phyloP scores from a whole-genome alignment of 148 eudicot genomes.

The Silene uniflora region DNA sequence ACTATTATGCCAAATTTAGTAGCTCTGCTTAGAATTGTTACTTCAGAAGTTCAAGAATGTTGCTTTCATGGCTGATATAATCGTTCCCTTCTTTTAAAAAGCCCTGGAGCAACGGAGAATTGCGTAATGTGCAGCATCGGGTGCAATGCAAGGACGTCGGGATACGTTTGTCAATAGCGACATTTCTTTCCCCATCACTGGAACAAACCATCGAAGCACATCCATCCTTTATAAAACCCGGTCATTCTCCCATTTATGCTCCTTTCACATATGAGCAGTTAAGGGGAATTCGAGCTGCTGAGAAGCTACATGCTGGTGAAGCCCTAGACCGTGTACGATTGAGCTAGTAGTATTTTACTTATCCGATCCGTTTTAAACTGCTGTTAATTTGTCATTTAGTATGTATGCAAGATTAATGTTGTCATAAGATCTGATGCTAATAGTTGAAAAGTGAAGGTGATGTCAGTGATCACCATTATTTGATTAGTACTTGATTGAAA shows the following conservation, averaged over 20 bases:
- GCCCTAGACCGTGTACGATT: conserved; percentile 33
- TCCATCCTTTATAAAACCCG: conserved; percentile 34
- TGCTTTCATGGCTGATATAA: neutral
- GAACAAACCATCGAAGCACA: conserved; percentile 42
- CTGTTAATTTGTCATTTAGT: no score
- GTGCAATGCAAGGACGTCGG: conserved; percentile 52
- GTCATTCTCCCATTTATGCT: conserved; percentile 40
- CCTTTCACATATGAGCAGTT: conserved; percentile 45
- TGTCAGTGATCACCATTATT: no score
- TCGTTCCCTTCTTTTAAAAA: conserved; percentile 20
- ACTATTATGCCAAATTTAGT: no score
- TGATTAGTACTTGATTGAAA: no score
- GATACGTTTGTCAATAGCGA: conserved; percentile 46
- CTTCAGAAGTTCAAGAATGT: neutral
- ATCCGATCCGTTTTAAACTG: no score
- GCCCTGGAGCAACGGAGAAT: conserved; percentile 69
- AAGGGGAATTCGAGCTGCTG: conserved; percentile 35
- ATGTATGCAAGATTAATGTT: no score
- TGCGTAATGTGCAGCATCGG: conserved; percentile 48
- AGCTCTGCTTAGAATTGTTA: neutral
- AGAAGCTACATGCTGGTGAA: conserved; percentile 45
- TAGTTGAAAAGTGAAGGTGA: no score
- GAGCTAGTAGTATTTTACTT: no score
- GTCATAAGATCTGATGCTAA: no score
- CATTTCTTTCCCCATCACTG: conserved; percentile 51